Evolutionary conservation across 164 flowering plant genomes (phyloP).

Genomic region (Akebia trifoliata): DNA sequence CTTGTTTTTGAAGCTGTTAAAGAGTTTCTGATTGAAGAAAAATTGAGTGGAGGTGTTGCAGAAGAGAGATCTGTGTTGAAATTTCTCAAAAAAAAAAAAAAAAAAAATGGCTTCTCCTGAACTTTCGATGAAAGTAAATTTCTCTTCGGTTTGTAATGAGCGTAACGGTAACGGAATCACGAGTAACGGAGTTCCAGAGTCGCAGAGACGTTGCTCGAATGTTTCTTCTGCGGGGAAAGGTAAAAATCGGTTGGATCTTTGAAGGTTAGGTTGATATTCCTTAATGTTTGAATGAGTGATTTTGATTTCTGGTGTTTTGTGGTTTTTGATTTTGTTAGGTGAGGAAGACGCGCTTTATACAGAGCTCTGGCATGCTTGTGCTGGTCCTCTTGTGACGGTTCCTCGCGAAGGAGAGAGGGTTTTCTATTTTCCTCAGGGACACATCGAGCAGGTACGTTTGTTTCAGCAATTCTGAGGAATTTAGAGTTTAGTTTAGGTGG

Average conservation of each 20-base stretch:
- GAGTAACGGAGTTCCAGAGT: slow-evolving; percentile 20
- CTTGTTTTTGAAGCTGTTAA: not conserved
- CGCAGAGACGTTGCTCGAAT: slow-evolving; percentile 20
- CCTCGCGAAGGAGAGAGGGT: slow-evolving; percentile 61
- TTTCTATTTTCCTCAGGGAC: slow-evolving; percentile 85
- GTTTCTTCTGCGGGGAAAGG: slow-evolving; percentile 13
- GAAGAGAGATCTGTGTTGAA: slow-evolving; percentile 53
- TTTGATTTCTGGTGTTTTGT: slow-evolving; percentile 1
- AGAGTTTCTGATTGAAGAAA: not conserved
- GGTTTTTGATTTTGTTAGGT: slow-evolving; percentile 18
- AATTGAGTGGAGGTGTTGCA: slow-evolving; percentile 3
- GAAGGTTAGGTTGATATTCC: not conserved
- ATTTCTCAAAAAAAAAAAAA: too few species aligned
- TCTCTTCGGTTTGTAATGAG: slow-evolving; percentile 37
- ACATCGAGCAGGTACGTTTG: slow-evolving; percentile 63
- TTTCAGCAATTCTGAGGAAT: not conserved
- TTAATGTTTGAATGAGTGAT: not conserved
- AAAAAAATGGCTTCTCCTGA: slow-evolving; percentile 49
- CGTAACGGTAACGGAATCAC: slow-evolving; percentile 26
- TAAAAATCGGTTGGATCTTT: not conserved
- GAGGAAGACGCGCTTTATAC: slow-evolving; percentile 47
- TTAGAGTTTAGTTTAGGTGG: too few species aligned
- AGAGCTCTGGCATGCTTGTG: slow-evolving; percentile 86
- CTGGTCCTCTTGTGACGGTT: slow-evolving; percentile 79
- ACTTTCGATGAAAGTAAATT: slow-evolving; percentile 36